Evolutionary conservation across 441 rosid genomes (phyloP), one percentile per base, ranked within the genome.

Genomic region (Populus hybrid): DNA sequence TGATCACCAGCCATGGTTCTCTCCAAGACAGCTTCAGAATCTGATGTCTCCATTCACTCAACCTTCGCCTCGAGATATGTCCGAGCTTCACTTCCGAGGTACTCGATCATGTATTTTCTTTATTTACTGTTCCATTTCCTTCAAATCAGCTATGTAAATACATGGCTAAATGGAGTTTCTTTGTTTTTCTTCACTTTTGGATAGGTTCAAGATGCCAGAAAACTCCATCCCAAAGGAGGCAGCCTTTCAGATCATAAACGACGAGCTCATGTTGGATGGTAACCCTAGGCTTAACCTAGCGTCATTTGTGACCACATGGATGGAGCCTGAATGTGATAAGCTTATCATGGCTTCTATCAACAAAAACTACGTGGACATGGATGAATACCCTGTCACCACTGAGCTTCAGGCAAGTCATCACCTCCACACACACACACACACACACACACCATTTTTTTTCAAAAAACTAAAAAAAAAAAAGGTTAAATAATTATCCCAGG

Each of bases 281-380:
- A 87, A 87, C 72, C 89, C 89, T 2, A 80, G 89, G 85, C 78
- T 87, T 78, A 85, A 87, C 80, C 80, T 87, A 68, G 89, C 93
- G 14, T 91, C 95, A 2, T 91, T 91, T 21, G 95, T 91, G 74
- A 91, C 95, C 0, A 91, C 95, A 8, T 91, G 95, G 95, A 91
- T 91, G 95, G 93, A 91, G 71, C 95, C 95, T 9, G 93, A 91
- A 77, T 91, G 95, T 68, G 87, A 91, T 71, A 88, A 90, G 90
- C 95, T 91, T 67, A 91, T 91, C 23, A 91, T 89, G 95, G 88
- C 79, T 11, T 46, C 95, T 63, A 78, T 88, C 20, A 91, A 90
- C 88, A 91, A 91, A 84, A 91, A 91, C 89, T 91, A 89, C 36
- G 93, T 89, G 7, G 93, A 91, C 81, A 89, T 91, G 95, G 95